Percentiles rank a stretch among this genome's conserved stretches.
These are phyloP conservation scores for Castanea sativa DNA, from an alignment of 306 rosid species.

Conservation along the genomic window DNA sequence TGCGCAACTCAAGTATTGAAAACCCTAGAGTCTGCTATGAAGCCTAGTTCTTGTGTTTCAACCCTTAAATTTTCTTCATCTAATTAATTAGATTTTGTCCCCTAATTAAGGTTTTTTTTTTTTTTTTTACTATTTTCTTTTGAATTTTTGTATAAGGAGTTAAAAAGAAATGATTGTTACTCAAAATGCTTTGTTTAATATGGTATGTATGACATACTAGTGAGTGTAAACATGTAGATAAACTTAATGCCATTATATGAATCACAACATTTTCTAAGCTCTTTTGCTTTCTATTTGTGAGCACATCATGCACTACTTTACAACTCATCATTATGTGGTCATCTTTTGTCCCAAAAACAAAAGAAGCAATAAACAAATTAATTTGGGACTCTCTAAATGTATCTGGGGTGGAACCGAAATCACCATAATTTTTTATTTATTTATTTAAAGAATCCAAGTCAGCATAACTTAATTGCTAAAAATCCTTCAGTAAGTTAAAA, in stretches of 20 bases:
- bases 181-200: conserved; percentile 44
- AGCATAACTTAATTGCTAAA: too few relatives aligned
- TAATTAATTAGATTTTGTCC: not conserved
- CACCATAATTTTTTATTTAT: too few relatives aligned
- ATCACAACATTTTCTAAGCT: not conserved
- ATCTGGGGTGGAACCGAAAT: too few relatives aligned
- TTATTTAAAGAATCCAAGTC: too few relatives aligned
- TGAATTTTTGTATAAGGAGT: conserved; percentile 36
- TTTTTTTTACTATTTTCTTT: conserved; percentile 1
- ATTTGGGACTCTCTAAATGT: too few relatives aligned
- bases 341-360: too few relatives aligned
- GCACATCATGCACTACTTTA: not conserved
- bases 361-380: too few relatives aligned
- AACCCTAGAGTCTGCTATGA: conserved; percentile 44
- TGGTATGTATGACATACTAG: conserved; percentile 40
- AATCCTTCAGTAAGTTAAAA: too few relatives aligned
- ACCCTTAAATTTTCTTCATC: conserved; percentile 20
- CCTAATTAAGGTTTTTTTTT: not conserved
- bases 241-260: conserved; percentile 36
- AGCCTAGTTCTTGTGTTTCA: conserved; percentile 38
- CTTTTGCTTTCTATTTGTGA: not conserved
- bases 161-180: conserved; percentile 40
- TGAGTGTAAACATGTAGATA: conserved; percentile 69
- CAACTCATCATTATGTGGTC: too few relatives aligned
- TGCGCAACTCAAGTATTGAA: conserved; percentile 50